Evolutionary conservation across 257 asterid genomes (phyloP).

Genomic region (Solanum raphanifolium): DNA sequence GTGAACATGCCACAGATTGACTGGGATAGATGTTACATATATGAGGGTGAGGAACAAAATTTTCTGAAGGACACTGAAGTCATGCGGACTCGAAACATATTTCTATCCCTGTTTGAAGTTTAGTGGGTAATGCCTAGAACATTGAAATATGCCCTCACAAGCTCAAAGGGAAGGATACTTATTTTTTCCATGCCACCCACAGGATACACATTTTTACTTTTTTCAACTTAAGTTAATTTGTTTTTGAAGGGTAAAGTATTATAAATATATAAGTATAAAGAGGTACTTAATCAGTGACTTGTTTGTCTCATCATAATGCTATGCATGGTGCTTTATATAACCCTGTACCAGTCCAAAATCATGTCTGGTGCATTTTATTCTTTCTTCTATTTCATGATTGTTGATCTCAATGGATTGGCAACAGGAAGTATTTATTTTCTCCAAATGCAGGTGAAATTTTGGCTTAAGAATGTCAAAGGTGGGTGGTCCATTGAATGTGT

Average conservation of each 20-base stretch:
- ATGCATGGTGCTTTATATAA: not conserved
- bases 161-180: not conserved
- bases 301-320: not conserved
- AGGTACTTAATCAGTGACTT: not conserved
- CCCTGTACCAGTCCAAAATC: not conserved
- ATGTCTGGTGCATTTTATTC: not conserved
- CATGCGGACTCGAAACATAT: not conserved
- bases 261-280: not conserved
- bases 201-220: not conserved
- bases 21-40: not conserved
- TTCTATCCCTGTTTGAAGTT: not conserved
- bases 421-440: not conserved
- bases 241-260: not conserved
- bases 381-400: not conserved
- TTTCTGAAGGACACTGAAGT: not conserved
- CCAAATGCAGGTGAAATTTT: constrained; percentile 60
- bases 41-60: not conserved
- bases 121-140: not conserved
- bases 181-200: not conserved
- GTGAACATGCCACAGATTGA: not conserved
- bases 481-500: constrained; percentile 53
- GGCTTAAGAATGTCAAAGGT: constrained; percentile 70
- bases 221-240: not conserved
- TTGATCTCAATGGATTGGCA: not conserved
- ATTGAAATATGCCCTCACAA: not conserved